Evolutionary conservation across 1,139 yeast species (phyloP).

Genomic region (Nakaseomyces sp.): DNA sequence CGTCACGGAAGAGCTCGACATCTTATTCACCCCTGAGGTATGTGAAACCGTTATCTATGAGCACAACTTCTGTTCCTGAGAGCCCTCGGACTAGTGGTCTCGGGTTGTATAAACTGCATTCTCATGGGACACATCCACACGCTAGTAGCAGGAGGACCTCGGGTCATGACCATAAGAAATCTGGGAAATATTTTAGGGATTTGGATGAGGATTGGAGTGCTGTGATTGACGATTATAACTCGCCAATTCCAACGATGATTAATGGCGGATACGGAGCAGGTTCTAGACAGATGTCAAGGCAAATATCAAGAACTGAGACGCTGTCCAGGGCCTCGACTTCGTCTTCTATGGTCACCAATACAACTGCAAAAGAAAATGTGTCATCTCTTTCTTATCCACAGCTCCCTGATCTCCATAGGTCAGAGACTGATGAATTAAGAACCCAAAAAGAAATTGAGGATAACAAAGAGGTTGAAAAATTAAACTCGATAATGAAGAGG

Average conservation of each 20-base stretch:
- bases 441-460: conserved; percentile 25
- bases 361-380: conserved; percentile 9
- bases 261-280: conserved; percentile 23
- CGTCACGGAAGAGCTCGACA: conserved; percentile 16
- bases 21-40: conserved; percentile 25
- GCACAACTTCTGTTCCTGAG: conserved; percentile 8
- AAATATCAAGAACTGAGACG: conserved; percentile 7
- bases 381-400: conserved; percentile 25
- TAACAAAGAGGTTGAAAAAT: conserved; percentile 42
- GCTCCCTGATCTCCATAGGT: conserved; percentile 25
- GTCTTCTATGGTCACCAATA: conserved; percentile 9
- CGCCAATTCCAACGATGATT: conserved; percentile 36
- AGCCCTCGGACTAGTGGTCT: conserved; percentile 3
- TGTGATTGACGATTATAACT: conserved; percentile 44
- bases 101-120: conserved; percentile 3
- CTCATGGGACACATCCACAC: conserved; percentile 12
- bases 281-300: conserved; percentile 29
- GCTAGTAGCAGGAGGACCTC: conserved; percentile 12
- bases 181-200: conserved; percentile 42
- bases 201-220: conserved; percentile 93
- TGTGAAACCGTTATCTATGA: conserved; percentile 14
- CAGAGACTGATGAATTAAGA: conserved; percentile 25
- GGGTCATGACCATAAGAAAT: conserved; percentile 18
- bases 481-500: conserved; percentile 52
- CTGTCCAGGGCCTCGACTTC: conserved; percentile 10